Conservation (phyloP, 345 rosid genomes). For the Physaria fendleri region DNA sequence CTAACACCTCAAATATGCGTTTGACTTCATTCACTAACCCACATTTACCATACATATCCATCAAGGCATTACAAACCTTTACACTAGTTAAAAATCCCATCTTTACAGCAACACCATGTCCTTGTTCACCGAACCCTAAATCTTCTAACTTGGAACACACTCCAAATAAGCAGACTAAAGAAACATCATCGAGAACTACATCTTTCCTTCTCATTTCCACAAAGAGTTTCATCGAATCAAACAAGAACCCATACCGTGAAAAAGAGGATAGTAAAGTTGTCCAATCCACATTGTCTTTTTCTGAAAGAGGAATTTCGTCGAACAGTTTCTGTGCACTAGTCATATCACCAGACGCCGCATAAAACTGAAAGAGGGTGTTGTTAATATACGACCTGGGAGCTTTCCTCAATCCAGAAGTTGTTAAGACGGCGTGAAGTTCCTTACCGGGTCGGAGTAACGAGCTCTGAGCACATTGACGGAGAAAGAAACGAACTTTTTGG, state of each 20-base stretch:
- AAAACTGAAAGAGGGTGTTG: conserved; percentile 54
- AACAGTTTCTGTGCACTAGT: conserved; percentile 52
- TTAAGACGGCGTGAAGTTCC: conserved; percentile 52
- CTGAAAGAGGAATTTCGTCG: conserved; percentile 52
- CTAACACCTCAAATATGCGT: conserved; percentile 41
- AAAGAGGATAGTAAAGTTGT: conserved; percentile 55
- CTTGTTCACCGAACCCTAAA: conserved; percentile 45
- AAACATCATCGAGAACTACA: conserved; percentile 50
- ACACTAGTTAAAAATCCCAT: conserved; percentile 37
- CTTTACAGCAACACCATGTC: conserved; percentile 54
- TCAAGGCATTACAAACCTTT: conserved; percentile 51
- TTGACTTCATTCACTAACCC: conserved; percentile 44
- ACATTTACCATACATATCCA: conserved; percentile 71
- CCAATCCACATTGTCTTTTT: conserved; percentile 66
- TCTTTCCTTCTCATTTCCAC: conserved; percentile 38
- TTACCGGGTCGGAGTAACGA: conserved; percentile 43
- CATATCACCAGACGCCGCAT: conserved; percentile 38
- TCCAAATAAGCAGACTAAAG: conserved; percentile 45
- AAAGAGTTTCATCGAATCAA: conserved; percentile 36
- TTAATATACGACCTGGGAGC: conserved; percentile 41
- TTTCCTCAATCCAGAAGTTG: conserved; percentile 39
- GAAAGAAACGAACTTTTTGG: conserved; percentile 42
- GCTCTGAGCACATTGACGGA: conserved; percentile 44
- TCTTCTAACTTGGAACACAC: conserved; percentile 48
- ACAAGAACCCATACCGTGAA: conserved; percentile 25